Base-by-base conservation (phyloP, 2,329 filamentous ascomycete species). In the Microascus cirrosus region DNA sequence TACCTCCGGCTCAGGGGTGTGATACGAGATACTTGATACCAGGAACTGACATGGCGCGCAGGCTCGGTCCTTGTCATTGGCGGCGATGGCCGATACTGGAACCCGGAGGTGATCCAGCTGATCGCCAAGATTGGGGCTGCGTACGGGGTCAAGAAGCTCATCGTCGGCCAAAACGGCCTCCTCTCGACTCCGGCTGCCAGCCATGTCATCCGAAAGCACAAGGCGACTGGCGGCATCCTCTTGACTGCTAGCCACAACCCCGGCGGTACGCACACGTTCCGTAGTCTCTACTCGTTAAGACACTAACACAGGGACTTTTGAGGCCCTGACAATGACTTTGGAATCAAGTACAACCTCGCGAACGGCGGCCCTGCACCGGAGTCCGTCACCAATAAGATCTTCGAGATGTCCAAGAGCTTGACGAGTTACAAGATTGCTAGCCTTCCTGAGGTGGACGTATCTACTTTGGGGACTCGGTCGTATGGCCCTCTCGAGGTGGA, bases 321-420 rank as follows among this genome's bases (percentile, higher is more conserved):
- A 95, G 90, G 92, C 56, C 94, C 94, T 61, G 87, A 84, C 65
- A 88, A 94, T 71, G 94, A 99, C 75, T 99, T 99, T 67, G 94
- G 94, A 66, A 99, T 99, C 85, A 99, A 99, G 79, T 99, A 99
- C 83, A 99, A 99, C 81, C 81, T 99, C 60, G 80, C 90, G 72
- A 97, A 99, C 69, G 94, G 94, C 66, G 94, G 92, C 59, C 94
- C 94, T 51, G 94, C 94, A 59, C 94, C 94, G 60, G 94, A 99
- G 74, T 87, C 89, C 58, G 90, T 99, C 64, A 99, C 94, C 65
- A 95, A 99, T 84, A 96, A 95, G 79, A 97, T 99, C 72, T 97
- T 83, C 77, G 90, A 93, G 66, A 84, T 86, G 61, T 93, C 93
- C 65, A 97, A 96, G 81, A 85, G 81, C 62, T 81, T 99, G 65